These are phyloP conservation scores for Aleurites moluccanus DNA, from an alignment of 441 rosid genomes.

Conservation along the genomic window DNA sequence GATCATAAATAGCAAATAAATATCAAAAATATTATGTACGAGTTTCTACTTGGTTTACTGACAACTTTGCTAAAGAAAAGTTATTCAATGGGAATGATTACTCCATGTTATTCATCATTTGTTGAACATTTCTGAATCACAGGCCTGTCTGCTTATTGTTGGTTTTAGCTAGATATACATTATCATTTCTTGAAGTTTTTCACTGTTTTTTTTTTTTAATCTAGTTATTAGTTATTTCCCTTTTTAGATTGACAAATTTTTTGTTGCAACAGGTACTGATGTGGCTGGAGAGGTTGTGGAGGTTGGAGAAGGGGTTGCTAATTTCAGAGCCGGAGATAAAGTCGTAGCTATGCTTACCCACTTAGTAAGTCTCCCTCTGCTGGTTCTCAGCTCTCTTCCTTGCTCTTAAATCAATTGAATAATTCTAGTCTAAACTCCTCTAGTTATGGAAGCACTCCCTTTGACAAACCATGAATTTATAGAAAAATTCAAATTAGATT, in stretches of 20 bases:
- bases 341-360: slow-evolving; percentile 51
- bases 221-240: not conserved
- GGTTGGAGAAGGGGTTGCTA: slow-evolving; percentile 47
- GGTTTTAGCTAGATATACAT: not conserved
- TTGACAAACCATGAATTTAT: too few relatives aligned
- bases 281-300: slow-evolving; percentile 44
- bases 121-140: not conserved
- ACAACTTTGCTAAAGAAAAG: not conserved
- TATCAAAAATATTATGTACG: not conserved
- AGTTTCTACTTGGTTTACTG: not conserved
- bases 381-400: not conserved
- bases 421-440: not conserved
- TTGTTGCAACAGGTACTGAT: slow-evolving; percentile 33
- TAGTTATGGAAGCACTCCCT: not conserved
- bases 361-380: slow-evolving; percentile 23
- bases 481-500: too few relatives aligned
- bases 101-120: not conserved
- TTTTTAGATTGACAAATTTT: not conserved
- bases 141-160: not conserved
- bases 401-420: not conserved
- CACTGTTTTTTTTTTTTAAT: too few relatives aligned
- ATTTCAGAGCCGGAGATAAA: slow-evolving; percentile 69
- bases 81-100: not conserved
- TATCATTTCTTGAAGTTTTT: not conserved
- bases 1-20: not conserved